These are phyloP conservation scores for Coniophora puteana DNA, from an alignment of 1,284 basidiomycete species.

Conservation along the genomic window DNA sequence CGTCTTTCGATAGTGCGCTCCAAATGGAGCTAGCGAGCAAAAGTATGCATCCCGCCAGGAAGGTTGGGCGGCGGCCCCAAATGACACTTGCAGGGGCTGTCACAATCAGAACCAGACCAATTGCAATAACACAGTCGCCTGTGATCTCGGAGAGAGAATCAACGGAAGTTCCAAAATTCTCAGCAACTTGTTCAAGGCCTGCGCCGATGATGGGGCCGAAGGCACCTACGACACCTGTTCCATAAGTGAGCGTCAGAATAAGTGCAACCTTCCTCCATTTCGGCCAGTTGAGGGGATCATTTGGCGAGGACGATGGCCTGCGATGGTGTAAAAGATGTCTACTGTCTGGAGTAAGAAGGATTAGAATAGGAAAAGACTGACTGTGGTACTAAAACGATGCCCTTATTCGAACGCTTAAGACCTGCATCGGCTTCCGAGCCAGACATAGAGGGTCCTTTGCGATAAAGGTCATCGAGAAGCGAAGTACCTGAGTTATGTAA, in stretches of 20 bases:
- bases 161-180: conserved; percentile 11
- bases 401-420: conserved; percentile 13
- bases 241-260: conserved; percentile 13
- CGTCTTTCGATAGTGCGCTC: conserved; percentile 10
- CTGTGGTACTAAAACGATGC: conserved; percentile 9
- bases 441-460: background rate
- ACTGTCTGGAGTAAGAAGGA: background rate
- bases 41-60: conserved; percentile 9
- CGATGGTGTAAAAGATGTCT: background rate
- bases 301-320: conserved; percentile 5
- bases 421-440: background rate
- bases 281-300: conserved; percentile 9
- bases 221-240: conserved; percentile 14
- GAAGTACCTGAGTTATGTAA: conserved; percentile 11
- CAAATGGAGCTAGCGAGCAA: conserved; percentile 11
- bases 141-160: conserved; percentile 11
- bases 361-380: background rate
- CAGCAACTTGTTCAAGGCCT: conserved; percentile 12
- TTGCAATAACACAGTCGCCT: conserved; percentile 12
- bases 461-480: conserved; percentile 13
- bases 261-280: conserved; percentile 8
- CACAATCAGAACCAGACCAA: conserved; percentile 12
- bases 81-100: conserved; percentile 14
- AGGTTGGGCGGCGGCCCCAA: conserved; percentile 14
- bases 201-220: conserved; percentile 15